Base-by-base conservation (phyloP, 2,329 filamentous ascomycete species). In the Orbilia ellipsospora region DNA sequence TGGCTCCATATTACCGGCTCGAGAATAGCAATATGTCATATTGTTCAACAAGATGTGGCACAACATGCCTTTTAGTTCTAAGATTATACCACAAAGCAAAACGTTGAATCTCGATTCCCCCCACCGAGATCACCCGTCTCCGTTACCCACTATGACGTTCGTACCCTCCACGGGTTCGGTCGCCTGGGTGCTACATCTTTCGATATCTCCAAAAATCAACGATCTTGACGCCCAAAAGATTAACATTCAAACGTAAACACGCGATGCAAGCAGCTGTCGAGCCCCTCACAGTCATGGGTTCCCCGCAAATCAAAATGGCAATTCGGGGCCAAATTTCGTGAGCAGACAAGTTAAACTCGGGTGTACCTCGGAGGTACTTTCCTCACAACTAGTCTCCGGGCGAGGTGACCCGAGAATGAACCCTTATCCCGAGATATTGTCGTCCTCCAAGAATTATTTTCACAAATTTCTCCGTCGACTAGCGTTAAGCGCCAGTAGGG, bases 341-440 rank as follows among this genome's bases (percentile, higher is more conserved):
- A 2, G 20, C 26, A 13, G 23, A 23, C 16, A 10, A 12, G 20
- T 18, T 7, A 36, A 10, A 36, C 31, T 36, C 31, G 31, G 31
- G 31, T 36, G 55, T 61, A 61, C 57, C 18, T 61, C 23, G n/a
- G 23, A 50, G 57, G 57, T 61, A 61, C 57, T 26, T 31, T 6
- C 6, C 40, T 31, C 28, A 31, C 2, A 12, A 15, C 16, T 26
- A n/a, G 31, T 40, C 54, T 42, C 31, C 54, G 54, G 54, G 18
- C 54, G 28, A 56, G 26, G 15, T 16, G 36, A 13, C 51, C 26
- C 31, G 40, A 18, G 54, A 16, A 54, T 15, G 13, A 28, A 40
- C 54, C 28, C 54, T 28, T 40, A 42, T 31, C 31, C 28, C 15
- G 54, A 48, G 13, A 48, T 48, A 15, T 48, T 48, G 44, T 18